A percentile compares a stretch with the other conserved stretches of the same genome.
Conservation (phyloP, 257 asterid species). For the Nicotiana benthamiana region DNA sequence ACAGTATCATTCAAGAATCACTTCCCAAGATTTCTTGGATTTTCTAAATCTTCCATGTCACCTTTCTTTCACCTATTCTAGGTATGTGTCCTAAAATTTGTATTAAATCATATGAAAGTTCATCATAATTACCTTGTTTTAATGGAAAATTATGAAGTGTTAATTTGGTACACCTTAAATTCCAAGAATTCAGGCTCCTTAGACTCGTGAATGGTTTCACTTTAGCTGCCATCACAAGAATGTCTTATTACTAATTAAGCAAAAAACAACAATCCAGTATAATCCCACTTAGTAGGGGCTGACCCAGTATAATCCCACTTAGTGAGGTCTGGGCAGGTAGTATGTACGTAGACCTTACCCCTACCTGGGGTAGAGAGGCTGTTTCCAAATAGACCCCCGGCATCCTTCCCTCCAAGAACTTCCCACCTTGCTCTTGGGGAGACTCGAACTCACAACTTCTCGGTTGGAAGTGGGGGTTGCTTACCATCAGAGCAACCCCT, state of each 20-base stretch:
- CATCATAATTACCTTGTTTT: not conserved
- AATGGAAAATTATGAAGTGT: not conserved
- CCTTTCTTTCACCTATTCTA: not conserved
- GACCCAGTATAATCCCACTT: no score
- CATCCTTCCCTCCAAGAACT: no score
- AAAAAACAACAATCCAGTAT: no score
- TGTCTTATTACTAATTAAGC: not conserved
- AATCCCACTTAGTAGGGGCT: no score
- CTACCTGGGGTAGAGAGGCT: no score
- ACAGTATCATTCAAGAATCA: slow-evolving; percentile 23
- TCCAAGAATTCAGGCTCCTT: not conserved
- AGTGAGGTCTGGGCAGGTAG: no score
- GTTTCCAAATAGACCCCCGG: no score
- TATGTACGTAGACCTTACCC: no score
- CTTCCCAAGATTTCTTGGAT: slow-evolving; percentile 10
- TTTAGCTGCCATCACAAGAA: not conserved
- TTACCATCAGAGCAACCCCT: no score
- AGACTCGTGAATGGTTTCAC: not conserved
- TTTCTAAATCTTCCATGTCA: slow-evolving; percentile 26
- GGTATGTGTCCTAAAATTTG: not conserved
- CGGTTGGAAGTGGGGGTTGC: no score
- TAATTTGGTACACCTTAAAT: not conserved
- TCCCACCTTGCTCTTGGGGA: no score
- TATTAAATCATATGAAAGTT: not conserved
- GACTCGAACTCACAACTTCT: no score